Percentiles rank a stretch among this genome's conserved stretches.
Conservation (phyloP, 179 eudicot genomes). For the Spinacia oleracea region DNA sequence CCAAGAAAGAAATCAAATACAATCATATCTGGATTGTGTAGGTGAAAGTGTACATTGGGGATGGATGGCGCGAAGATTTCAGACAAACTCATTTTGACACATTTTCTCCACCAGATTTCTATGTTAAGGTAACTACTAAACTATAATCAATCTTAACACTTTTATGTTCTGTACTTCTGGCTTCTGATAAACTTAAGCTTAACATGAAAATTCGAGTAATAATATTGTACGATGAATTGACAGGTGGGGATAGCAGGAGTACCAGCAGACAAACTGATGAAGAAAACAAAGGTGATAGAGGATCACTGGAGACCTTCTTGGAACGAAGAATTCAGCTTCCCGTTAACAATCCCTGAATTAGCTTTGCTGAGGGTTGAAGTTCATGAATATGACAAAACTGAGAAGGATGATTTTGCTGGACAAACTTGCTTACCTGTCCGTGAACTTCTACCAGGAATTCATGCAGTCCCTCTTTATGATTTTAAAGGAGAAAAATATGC, state of each 20-base stretch:
- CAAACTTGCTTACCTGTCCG: constrained; percentile 79
- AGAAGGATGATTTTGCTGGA: constrained; percentile 83
- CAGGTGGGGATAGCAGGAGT: constrained; percentile 88
- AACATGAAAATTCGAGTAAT: background rate
- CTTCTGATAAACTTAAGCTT: background rate
- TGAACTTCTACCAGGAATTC: constrained; percentile 65
- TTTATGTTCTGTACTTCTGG: background rate
- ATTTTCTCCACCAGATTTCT: constrained; percentile 89
- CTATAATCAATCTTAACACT: constrained; percentile 3
- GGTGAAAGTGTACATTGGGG: constrained; percentile 88
- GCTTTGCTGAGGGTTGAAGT: constrained; percentile 87
- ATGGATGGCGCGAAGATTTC: constrained; percentile 90
- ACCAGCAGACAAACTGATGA: constrained; percentile 63
- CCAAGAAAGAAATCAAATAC: background rate
- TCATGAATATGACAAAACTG: constrained; percentile 67
- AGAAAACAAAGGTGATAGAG: constrained; percentile 62
- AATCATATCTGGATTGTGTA: constrained; percentile 23
- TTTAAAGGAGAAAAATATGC: constrained; percentile 51
- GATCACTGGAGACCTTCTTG: constrained; percentile 79
- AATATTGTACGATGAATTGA: background rate
- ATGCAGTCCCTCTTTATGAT: constrained; percentile 62
- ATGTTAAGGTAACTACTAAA: constrained; percentile 54
- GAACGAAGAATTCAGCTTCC: constrained; percentile 73
- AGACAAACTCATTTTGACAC: constrained; percentile 77
- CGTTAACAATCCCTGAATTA: constrained; percentile 68